These are phyloP conservation scores for Plasmodium adleri DNA, from an alignment of 169 alveolate species.

Conservation along the genomic window DNA sequence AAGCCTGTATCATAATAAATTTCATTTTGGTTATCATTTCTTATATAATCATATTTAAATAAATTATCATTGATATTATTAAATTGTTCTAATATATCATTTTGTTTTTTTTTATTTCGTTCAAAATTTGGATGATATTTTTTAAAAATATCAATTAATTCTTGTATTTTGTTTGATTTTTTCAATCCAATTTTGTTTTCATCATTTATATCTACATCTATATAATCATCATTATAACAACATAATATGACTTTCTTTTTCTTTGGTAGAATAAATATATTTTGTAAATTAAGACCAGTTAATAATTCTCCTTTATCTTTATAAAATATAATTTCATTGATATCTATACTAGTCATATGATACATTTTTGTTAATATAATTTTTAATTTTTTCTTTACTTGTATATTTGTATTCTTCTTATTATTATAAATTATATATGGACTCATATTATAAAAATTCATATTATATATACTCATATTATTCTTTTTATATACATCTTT, in stretches of 20 bases:
- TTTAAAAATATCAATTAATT: slow-evolving; percentile 13
- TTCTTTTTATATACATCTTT: too few relatives aligned
- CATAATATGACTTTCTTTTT: slow-evolving; percentile 17
- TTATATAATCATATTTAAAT: slow-evolving; percentile 21
- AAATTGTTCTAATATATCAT: slow-evolving; percentile 32
- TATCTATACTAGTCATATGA: slow-evolving; percentile 3
- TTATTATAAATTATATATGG: too few relatives aligned
- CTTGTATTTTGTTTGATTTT: not conserved
- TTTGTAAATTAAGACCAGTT: slow-evolving; percentile 18
- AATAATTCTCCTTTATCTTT: slow-evolving; percentile 21
- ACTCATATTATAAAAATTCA: too few relatives aligned
- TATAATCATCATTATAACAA: slow-evolving; percentile 45
- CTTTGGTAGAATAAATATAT: slow-evolving; percentile 3
- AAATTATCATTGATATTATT: not conserved
- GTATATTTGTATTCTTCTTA: not conserved
- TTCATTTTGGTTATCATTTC: slow-evolving; percentile 18
- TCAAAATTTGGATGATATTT: slow-evolving; percentile 20
- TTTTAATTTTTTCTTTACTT: slow-evolving; percentile 16
- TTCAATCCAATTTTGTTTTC: not conserved
- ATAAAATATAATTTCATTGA: slow-evolving; percentile 18
- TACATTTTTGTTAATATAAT: slow-evolving; percentile 5
- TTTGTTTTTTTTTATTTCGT: slow-evolving; percentile 4
- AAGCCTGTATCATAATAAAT: slow-evolving; percentile 16
- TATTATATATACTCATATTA: too few relatives aligned
- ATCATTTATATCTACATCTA: slow-evolving; percentile 1